Evolutionary conservation across 768 basidiomycete species (phyloP).

Genomic region (Rhizopogon vinicolor): DNA sequence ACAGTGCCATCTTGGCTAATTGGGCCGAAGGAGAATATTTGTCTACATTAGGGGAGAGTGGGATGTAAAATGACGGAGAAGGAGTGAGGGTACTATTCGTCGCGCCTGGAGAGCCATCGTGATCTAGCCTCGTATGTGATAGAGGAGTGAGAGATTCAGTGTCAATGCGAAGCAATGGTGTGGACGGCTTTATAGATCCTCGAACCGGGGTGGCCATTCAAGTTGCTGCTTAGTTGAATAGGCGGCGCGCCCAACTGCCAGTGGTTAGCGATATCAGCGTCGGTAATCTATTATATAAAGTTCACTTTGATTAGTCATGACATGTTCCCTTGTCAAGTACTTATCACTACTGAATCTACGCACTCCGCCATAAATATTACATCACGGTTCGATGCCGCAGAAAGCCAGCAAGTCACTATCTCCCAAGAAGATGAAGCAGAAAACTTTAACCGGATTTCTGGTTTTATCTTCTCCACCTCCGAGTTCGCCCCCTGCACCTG

Average conservation of each 20-base stretch:
- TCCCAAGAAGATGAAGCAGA: conserved; percentile 35
- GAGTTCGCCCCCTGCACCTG: conserved; percentile 10
- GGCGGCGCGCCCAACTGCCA: too few species aligned
- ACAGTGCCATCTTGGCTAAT: conserved; percentile 12
- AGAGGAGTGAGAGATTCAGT: conserved; percentile 4
- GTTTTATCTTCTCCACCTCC: conserved; percentile 25
- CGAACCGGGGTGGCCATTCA: background rate
- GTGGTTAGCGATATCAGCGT: too few species aligned
- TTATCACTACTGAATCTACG: background rate
- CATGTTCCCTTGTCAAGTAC: too few species aligned
- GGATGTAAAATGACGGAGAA: conserved; percentile 24
- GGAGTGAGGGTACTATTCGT: conserved; percentile 8
- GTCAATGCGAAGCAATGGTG: conserved; percentile 8
- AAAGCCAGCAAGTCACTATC: conserved; percentile 9
- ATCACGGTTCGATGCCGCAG: conserved; percentile 12
- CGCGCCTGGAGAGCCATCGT: background rate
- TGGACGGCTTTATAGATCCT: background rate
- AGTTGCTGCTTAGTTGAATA: too few species aligned
- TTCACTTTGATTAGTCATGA: background rate
- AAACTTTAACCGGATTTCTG: conserved; percentile 35
- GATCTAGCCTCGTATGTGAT: background rate
- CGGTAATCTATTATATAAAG: too few species aligned
- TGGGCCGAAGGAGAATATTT: conserved; percentile 19
- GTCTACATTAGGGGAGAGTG: conserved; percentile 19
- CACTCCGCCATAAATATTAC: too few species aligned